A percentile compares a stretch with the other conserved stretches of the same genome.
Conservation (phyloP, 345 rosid species). For the Melaleuca quinquenervia region DNA sequence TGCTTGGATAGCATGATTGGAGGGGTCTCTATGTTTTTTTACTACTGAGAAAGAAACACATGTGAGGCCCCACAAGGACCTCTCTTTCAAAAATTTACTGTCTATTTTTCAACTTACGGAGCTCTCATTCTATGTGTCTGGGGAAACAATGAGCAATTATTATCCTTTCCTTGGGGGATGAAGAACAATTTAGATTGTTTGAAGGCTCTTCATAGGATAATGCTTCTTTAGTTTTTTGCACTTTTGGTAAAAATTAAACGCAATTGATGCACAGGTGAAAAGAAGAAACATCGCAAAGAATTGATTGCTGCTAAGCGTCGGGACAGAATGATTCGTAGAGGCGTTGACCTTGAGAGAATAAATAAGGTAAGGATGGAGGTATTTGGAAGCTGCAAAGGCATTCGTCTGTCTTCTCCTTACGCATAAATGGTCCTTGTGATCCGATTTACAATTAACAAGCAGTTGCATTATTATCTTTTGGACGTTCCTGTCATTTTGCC, state of each 20-base stretch:
- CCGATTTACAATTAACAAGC: background rate
- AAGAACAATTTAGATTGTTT: background rate
- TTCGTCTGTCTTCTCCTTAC: background rate
- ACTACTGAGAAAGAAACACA: background rate
- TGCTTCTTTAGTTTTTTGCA: background rate
- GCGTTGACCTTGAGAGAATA: slow-evolving; percentile 68
- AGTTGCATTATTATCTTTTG: background rate
- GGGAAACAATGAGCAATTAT: background rate
- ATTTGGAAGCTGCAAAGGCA: background rate
- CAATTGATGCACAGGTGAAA: slow-evolving; percentile 36
- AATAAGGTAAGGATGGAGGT: slow-evolving; percentile 29
- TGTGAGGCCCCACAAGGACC: background rate
- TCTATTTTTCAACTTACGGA: background rate
- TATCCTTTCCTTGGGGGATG: background rate
- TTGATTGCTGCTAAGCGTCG: slow-evolving; percentile 65
- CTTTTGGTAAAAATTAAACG: background rate
- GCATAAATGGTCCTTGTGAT: background rate
- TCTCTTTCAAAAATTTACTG: background rate
- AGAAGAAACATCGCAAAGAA: slow-evolving; percentile 83
- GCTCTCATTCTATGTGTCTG: background rate
- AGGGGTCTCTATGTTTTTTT: background rate
- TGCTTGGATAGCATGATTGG: background rate
- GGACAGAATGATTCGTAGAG: slow-evolving; percentile 66
- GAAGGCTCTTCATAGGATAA: background rate
- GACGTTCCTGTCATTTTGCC: background rate